Conservation (phyloP, 148 eudicot genomes). For the Fagopyrum tataricum region DNA sequence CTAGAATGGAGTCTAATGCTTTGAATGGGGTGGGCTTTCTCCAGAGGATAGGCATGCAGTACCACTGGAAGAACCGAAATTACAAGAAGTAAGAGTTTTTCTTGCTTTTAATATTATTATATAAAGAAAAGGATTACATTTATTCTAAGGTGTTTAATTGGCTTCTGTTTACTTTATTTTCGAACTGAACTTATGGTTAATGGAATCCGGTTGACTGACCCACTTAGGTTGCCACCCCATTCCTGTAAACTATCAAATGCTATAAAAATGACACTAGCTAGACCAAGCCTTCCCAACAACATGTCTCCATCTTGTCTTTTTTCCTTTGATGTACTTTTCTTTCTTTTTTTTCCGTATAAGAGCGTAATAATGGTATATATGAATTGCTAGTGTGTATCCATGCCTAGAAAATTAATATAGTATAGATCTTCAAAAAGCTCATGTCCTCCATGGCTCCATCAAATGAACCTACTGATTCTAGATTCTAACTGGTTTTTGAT, state of each 20-base stretch:
- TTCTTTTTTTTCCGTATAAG: background rate
- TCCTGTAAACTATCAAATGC: too few relatives aligned
- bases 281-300: background rate
- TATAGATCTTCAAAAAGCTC: too few relatives aligned
- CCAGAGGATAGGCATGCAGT: constrained; percentile 97
- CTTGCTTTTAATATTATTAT: background rate
- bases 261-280: too few relatives aligned
- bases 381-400: background rate
- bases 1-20: constrained; percentile 54
- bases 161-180: background rate
- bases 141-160: background rate
- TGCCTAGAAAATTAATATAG: too few relatives aligned
- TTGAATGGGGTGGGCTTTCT: constrained; percentile 80
- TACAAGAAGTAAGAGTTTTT: constrained; percentile 50
- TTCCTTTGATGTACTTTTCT: background rate
- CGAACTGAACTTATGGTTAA: background rate
- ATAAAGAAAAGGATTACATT: background rate
- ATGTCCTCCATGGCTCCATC: too few relatives aligned
- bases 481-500: too few relatives aligned
- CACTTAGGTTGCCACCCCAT: too few relatives aligned
- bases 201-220: background rate
- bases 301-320: background rate
- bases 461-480: too few relatives aligned
- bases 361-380: too few relatives aligned
- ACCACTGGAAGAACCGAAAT: constrained; percentile 92